These are phyloP conservation scores for Smallanthus sonchifolius DNA, from an alignment of 129 eudicot genomes.

Conservation along the genomic window DNA sequence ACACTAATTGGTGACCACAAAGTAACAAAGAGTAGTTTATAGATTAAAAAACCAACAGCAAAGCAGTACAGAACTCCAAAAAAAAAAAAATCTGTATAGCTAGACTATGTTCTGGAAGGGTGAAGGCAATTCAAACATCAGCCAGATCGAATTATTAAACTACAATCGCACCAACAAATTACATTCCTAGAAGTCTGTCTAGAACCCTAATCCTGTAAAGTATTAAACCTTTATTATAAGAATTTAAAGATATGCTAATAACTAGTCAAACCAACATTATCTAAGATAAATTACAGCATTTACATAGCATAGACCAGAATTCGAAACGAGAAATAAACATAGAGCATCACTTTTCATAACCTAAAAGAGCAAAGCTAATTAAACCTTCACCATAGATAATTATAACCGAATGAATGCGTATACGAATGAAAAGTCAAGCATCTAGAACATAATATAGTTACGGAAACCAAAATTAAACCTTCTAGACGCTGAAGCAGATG, in stretches of 20 bases:
- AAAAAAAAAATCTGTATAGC: not conserved
- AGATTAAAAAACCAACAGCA: not conserved
- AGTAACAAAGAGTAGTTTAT: not conserved
- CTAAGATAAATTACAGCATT: not conserved
- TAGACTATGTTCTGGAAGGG: not conserved
- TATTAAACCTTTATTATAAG: not conserved
- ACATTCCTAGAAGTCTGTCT: not conserved
- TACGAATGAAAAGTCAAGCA: not conserved
- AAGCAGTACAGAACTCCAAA: not conserved
- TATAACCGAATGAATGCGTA: not conserved
- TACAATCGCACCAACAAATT: not conserved
- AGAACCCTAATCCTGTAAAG: not conserved
- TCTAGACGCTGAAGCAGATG: conserved; percentile 44
- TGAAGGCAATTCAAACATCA: not conserved
- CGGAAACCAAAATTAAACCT: conserved; percentile 33
- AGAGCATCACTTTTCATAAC: not conserved
- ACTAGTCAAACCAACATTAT: not conserved
- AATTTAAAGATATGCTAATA: not conserved
- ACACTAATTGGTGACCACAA: too few relatives aligned
- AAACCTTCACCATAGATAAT: not conserved
- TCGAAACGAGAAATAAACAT: not conserved
- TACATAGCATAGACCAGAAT: not conserved
- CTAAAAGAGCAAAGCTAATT: not conserved
- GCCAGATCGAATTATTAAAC: not conserved
- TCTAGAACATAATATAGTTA: not conserved